Evolutionary conservation across 164 flowering plant genomes (phyloP), one percentile per base, ranked within the genome.

Genomic region (Santalum album): DNA sequence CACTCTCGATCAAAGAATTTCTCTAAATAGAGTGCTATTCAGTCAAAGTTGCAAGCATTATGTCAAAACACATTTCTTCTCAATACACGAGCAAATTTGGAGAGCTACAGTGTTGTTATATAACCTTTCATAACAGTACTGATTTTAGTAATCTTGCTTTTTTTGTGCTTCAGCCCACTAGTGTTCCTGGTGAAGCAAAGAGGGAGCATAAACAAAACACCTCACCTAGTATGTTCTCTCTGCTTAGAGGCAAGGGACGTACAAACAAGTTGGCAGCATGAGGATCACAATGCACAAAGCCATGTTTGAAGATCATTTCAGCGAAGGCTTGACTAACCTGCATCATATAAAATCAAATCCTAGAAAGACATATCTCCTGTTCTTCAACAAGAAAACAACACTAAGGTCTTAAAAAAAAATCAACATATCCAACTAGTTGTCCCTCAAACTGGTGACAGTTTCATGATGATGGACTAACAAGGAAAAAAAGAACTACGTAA

Each of bases 251-350:
- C 68, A 83, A 46, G 57, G 95, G 94, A 4, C 99, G 94, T 69
- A 92, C 74, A 25, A 92, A 58, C 75, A 92, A 67, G 69, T 89
- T 92, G n/a, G 99, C 99, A 62, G 86, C 87, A 78, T 92, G 99
- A 40, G 99, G 99, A 58, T 92, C 99, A 79, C 99, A 92, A 65
- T 92, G 96, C 53, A 92, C 96, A 75, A 92, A 92, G 11, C 99
- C 99, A 77, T 92, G 99, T 58, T 70, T 92, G 63, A 80, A 92
- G 63, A 82, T 89, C 99, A 92, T 92, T 68, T 88, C 98, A 56
- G 96, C 95, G 78, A 92, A 92, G 54, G 83, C 72, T 66, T 80
- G 77, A 74, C 82, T 88, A 49, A 92, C 78, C 98, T 92, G 83
- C 61, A 62, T 17, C 19, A 49, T 49, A 21, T 43, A n/a, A 38